Evolutionary conservation across 2,329 filamentous ascomycete genomes (phyloP), one percentile per base, ranked within the genome.

Genomic region (Sclerotinia subarctica): DNA sequence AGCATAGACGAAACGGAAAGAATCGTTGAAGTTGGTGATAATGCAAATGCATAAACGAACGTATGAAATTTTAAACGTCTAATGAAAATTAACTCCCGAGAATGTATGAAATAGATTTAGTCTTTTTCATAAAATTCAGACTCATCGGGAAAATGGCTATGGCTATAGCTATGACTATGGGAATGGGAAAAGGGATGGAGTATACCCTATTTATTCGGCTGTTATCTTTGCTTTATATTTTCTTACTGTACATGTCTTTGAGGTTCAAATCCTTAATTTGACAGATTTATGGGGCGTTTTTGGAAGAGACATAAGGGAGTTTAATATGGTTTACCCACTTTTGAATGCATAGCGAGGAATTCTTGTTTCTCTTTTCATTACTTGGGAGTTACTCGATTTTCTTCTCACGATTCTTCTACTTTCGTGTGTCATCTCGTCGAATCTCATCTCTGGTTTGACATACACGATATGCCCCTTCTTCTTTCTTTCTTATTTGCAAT

Each of bases 1-100:
- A 69, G 71, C 29, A 63, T 56, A 35, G 63, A 71, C 46, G 71
- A 74, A 53, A 69, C 70, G 26, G 66, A 64, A 44, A 64, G 59
- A 59, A 17, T 67, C 21, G 49, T 63, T 46, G 56, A 52, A 51
- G 65, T 60, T 49, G 47, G 38, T 15, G 57, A 60, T 15, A 47
- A 53, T 53, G 62, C 63, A 44, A 64, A 47, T 13, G 44, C 32
- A 54, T 58, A 47, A 66, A 67, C 26, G 62, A 68, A 49, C 47
- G 38, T 60, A 68, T 29, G 57, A 54, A 46, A 38, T 47, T 57
- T 57, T 24, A 56, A 65, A 65, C 52, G 21, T 54, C 66, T 64
- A 68, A 64, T 64, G 66, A 64, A 49, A 58, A 26, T 54, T 21
- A 65, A 32, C 13, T 47, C 51, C 42, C 38, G 52, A 32, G 51